Base-by-base conservation (phyloP, 2,329 filamentous ascomycete species). In the Cladosporium sp. region DNA sequence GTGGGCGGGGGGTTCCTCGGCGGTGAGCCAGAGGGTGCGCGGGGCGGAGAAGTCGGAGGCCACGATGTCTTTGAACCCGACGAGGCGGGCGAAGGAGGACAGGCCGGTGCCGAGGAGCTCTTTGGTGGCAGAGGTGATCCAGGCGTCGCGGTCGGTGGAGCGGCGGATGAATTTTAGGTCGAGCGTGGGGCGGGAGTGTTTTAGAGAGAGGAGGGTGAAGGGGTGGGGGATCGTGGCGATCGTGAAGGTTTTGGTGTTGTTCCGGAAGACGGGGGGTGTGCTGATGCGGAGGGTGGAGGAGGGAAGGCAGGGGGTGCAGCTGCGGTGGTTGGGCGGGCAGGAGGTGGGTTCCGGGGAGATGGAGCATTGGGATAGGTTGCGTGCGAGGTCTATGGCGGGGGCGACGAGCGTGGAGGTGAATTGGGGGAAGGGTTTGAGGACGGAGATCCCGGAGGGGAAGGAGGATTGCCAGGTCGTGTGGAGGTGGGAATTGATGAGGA, bases 171-270 rank as follows among this genome's bases (percentile, higher is more conserved):
- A 76, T 19, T 62, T 64, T 7, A 63, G 56, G 49, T 71, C 65
- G 39, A 76, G 53, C 8, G 64, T 72, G 47, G 74, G 71, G 52
- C 82, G 63, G 15, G 58, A 54, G 56, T 82, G 78, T 52, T 82
- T 77, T 15, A 97, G 74, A 11, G 83, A 80, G 48, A 84, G 80
- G 37, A 89, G 76, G 1, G 91, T 96, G 73, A 90, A 95, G 0
- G 93, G 93, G 66, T 99, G 93, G 0, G 92, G 92, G 11, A 97
- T 85, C 1, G 84, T 88, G 53, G 86, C 90, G 56, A 99, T 88
- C 2, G 86, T 89, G 72, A 90, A 97, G 13, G 86, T 65, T 1
- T 75, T 76, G 12, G 84, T 84, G 4, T 78, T 79, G 68, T 96
- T 96, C 50, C 79, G 79, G 68, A 89, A 93, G 15, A 78, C 72